Evolutionary conservation across 129 eudicot genomes (phyloP).

Genomic region (Flaveria bidentis): DNA sequence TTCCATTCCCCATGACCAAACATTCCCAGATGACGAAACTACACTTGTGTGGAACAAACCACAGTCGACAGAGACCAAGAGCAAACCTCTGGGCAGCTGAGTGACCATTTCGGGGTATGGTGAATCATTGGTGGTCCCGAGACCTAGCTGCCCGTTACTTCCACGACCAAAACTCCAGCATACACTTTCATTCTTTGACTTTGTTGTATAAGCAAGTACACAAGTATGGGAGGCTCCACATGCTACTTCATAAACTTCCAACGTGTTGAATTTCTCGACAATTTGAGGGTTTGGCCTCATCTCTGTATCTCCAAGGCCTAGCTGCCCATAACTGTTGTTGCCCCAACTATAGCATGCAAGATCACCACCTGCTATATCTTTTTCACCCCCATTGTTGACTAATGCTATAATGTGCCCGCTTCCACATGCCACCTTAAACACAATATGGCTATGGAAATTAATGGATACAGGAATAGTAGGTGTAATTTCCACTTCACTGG

Average conservation of each 20-base stretch:
- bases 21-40: slow-evolving; percentile 79
- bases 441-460: slow-evolving; percentile 65
- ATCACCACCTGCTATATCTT: slow-evolving; percentile 19
- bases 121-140: slow-evolving; percentile 35
- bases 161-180: slow-evolving; percentile 47
- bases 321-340: slow-evolving; percentile 71
- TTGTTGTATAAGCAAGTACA: slow-evolving; percentile 33
- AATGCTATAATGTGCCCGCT: slow-evolving; percentile 84
- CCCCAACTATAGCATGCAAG: slow-evolving; percentile 90
- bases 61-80: slow-evolving; percentile 66
- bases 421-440: slow-evolving; percentile 94
- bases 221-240: slow-evolving; percentile 42
- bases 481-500: slow-evolving; percentile 39
- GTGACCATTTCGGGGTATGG: slow-evolving; percentile 30
- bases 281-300: slow-evolving; percentile 55
- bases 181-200: slow-evolving; percentile 25
- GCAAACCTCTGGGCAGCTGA: slow-evolving; percentile 26
- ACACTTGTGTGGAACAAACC: slow-evolving; percentile 87
- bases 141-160: slow-evolving; percentile 40
- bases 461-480: slow-evolving; percentile 52
- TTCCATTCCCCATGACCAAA: slow-evolving; percentile 99
- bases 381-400: slow-evolving; percentile 44
- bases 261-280: slow-evolving; percentile 44
- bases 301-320: slow-evolving; percentile 86
- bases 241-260: slow-evolving; percentile 41